Evolutionary conservation across 2,329 filamentous ascomycete genomes (phyloP), one percentile per base, ranked within the genome.

Genomic region (Mycosphaerella sp.): DNA sequence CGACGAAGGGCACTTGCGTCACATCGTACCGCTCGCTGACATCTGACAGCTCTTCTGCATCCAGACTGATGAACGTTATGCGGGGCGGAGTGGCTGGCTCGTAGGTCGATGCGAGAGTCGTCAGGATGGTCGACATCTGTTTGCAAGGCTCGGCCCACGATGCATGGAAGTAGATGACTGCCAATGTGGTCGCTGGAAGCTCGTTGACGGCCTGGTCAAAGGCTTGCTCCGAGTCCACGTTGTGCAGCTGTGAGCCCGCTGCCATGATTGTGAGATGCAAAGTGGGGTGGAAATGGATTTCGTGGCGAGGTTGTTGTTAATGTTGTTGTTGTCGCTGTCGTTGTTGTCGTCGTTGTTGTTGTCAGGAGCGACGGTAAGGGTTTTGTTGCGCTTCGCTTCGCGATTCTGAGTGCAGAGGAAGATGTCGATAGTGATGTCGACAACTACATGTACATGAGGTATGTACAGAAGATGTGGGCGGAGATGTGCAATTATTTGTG

Each of bases 111-210:
- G 91, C 90, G 59, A 98, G 86, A 17, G 89, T 86, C 66, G 81
- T 78, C 59, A 98, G 81, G 62, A 97, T 86, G 44, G 84, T 86
- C 61, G 81, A 82, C 90, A 97, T 97, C 73, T 96, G 89, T 57
- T 87, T 84, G 76, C 93, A 97, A 41, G 93, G 93, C 53, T 89
- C 89, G 27, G 93, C 93, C 93, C 93, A 98, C 59, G 90, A 87
- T 16, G 93, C 89, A 70, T 97, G 87, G 77, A 98, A 98, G 69
- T 90, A 96, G 66, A 95, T 81, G 65, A 96, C 78, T 57, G 91
- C 78, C 54, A 96, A 81, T 13, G 86, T 81, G 13, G 83, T 79
- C 1, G 84, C 66, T 9, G 87, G 80, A 12, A 90, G 77, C 37
- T 81, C 77, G 56, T 77, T 75, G 56, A 87, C 75, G 66, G 86